These are phyloP conservation scores for Jaltomata sinuosa DNA, from an alignment of 257 asterid genomes.

Conservation along the genomic window DNA sequence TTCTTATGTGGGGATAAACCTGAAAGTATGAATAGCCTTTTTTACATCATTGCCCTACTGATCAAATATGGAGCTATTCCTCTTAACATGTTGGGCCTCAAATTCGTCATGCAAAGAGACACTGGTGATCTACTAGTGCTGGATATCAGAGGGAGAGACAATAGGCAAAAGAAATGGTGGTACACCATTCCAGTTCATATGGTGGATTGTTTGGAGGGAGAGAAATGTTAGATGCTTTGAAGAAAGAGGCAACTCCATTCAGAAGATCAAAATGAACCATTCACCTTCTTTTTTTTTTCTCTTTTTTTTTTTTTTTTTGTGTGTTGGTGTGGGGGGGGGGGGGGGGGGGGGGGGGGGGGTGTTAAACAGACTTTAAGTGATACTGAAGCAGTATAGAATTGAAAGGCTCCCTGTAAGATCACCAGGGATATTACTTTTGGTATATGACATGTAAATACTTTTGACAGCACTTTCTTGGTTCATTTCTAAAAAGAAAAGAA, in stretches of 20 bases:
- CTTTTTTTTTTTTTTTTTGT: no score
- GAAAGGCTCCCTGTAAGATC: background rate
- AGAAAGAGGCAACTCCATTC: no score
- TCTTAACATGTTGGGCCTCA: background rate
- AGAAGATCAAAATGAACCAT: background rate
- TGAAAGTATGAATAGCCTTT: background rate
- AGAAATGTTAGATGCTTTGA: background rate
- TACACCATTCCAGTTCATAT: background rate
- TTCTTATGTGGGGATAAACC: background rate
- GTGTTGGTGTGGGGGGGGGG: no score
- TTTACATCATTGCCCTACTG: background rate
- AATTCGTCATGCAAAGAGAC: background rate
- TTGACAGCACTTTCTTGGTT: background rate
- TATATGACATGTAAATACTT: background rate
- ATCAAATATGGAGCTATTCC: background rate
- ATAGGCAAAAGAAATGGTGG: background rate
- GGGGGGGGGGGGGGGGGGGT: background rate
- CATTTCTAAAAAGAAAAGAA: background rate
- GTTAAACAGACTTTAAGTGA: background rate
- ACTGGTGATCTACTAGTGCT: background rate
- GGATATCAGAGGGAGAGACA: background rate
- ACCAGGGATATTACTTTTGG: background rate
- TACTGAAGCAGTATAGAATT: background rate
- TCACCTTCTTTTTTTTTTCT: no score
- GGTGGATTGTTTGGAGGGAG: background rate